Conservation (phyloP, 306 rosid genomes). For the Medicago arabica region DNA sequence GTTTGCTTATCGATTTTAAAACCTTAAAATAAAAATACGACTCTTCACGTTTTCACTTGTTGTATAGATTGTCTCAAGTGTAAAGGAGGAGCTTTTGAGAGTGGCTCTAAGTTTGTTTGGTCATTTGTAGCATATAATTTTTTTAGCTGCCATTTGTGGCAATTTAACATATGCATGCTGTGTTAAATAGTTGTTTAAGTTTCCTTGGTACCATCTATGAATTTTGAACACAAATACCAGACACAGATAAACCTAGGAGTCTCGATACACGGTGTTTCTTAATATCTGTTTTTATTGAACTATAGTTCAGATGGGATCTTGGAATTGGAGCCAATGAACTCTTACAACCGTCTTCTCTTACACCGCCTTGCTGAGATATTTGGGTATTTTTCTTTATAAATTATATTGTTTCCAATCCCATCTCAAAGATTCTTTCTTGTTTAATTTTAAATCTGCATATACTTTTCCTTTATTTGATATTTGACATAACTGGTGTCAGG, state of each 20-base stretch:
- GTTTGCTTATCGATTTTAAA: conserved; percentile 14
- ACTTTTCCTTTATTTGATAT: conserved; percentile 19
- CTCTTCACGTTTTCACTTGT: neutral
- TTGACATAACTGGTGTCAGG: conserved; percentile 53
- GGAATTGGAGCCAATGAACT: conserved; percentile 94
- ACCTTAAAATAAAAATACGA: neutral
- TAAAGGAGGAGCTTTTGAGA: conserved; percentile 24
- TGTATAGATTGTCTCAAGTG: conserved; percentile 1
- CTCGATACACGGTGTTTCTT: conserved; percentile 9
- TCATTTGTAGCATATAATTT: conserved; percentile 37
- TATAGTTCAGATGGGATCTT: conserved; percentile 80
- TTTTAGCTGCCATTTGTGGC: conserved; percentile 27
- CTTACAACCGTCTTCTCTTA: conserved; percentile 94
- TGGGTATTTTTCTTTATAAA: conserved; percentile 62
- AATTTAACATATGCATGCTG: conserved; percentile 17
- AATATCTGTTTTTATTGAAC: conserved; percentile 43
- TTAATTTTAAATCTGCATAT: conserved; percentile 23
- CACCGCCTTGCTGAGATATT: conserved; percentile 99
- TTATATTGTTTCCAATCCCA: conserved; percentile 30
- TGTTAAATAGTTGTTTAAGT: conserved; percentile 28
- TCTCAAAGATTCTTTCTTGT: conserved; percentile 24
- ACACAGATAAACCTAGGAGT: neutral
- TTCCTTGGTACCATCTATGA: conserved; percentile 7
- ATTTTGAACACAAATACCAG: neutral
- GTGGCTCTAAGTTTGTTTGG: conserved; percentile 19